Evolutionary conservation across 2,329 filamentous ascomycete species (phyloP), one percentile per base, ranked within the genome.

Genomic region (Fusarium pilosicola): DNA sequence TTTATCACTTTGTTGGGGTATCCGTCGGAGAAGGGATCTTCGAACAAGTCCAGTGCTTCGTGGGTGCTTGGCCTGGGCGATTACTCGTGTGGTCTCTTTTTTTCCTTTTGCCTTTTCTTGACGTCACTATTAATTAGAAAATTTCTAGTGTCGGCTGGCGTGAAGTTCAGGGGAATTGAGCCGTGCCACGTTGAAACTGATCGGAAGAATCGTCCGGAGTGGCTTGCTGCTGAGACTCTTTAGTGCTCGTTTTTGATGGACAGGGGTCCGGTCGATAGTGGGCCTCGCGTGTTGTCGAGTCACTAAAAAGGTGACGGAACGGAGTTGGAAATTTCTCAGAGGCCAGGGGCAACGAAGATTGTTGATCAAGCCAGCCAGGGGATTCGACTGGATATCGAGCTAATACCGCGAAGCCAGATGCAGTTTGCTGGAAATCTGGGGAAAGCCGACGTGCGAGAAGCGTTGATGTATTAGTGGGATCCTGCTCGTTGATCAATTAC

Each of bases 71-170:
- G 63, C 44, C 56, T 45, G 46, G 45, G 58, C 30, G 44, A 30
- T 51, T 61, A 54, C 61, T 44, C 39, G 48, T 46, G 49, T 38
- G 41, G 26, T 45, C 34, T 13, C 9, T 24, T 51, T 34, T 34
- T 51, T 34, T 4, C 17, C n/a, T 9, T 20, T 38, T 62, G 20
- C 57, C 32, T 34, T 18, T 46, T 62, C 55, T 65, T 74, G 71
- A 74, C 68, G 71, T 76, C 71, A 75, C 74, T 68, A 59, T 68
- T 46, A 36, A 62, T 36, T 65, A 42, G 30, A 67, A 68, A 68
- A 67, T 56, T 65, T 69, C 57, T 51, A 61, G 58, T 65, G 52
- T 71, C 58, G 60, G 71, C 69, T 69, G 65, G 62, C 34, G 55
- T 60, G 32, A 68, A 41, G 55, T 67, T 61, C 69, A 75, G 55